Evolutionary conservation across 108 stramenopile species (phyloP), one percentile per base, ranked within the genome.

Genomic region (Nitzschia sp.): DNA sequence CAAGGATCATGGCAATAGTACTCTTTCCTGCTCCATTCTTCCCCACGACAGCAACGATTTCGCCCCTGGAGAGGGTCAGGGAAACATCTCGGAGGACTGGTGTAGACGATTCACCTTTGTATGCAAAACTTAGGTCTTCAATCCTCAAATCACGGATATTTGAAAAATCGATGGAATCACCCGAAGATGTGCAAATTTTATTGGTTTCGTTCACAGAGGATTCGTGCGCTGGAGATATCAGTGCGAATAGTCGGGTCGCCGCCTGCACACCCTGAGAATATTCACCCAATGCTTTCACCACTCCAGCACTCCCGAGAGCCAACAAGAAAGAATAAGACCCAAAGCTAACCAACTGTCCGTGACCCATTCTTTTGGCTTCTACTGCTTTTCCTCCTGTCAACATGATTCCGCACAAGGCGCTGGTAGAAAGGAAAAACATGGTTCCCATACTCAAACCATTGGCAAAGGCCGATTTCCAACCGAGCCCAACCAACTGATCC

Each of bases 11-110:
- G 6, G 88, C 85, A 29, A 96, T 33, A 8, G 96, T 97, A 11
- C 82, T 80, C 68, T 98, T 99, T 23, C 98, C 98, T 21, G 76
- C 75, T 2, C 98, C 98, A 72, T 92, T 95, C 25, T 87, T 76
- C 13, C 99, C 99, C 1, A 94, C 90, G 25, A 99, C 53, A 0
- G 96, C 97, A 22, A 96, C 79, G 50, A 95, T 88, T 32, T 90
- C 71, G 23, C 96, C 96, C 8, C 92, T 68, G 30, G 71, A 53
- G 15, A 98, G 68, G 26, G 57, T 36, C 17, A 99, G 63, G 13
- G 87, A 82, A 21, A 98, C 63, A 72, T 84, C 69, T 6, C 78
- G 56, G 17, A 99, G 68, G 16, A 95, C 89, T 3, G 48, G 4
- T 31, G 67, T 76, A 48, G 71, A 68, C 19, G 83, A 60, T 21